A percentile compares a stretch with the other conserved stretches of the same genome.
Evolutionary conservation across 2,329 filamentous ascomycete genomes (phyloP).

Genomic region (Colletotrichum sp.): DNA sequence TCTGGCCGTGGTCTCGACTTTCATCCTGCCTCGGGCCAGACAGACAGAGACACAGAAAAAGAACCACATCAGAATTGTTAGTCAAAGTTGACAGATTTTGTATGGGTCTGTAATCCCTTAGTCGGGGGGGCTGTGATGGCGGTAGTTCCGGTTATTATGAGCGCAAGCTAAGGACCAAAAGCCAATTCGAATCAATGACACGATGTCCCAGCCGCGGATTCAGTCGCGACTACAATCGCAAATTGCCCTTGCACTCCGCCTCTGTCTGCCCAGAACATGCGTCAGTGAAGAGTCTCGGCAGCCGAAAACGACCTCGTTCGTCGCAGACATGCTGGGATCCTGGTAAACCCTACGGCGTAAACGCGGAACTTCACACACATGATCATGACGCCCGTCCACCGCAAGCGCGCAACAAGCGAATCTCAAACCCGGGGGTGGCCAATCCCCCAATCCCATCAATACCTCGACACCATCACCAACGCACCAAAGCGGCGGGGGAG

Average conservation of each 20-base stretch:
- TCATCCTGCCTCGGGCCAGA: background rate
- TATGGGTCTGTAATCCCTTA: background rate
- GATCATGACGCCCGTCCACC: background rate
- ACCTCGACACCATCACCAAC: background rate
- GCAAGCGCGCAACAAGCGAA: background rate
- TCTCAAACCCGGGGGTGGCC: background rate
- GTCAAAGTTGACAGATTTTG: background rate
- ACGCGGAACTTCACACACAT: background rate
- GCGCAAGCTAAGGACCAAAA: background rate
- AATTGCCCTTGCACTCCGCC: background rate
- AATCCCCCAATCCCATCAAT: background rate
- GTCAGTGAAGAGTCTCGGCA: background rate
- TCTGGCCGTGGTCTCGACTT: background rate
- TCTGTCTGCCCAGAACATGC: background rate
- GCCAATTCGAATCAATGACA: background rate
- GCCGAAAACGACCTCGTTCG: background rate
- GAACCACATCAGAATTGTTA: background rate
- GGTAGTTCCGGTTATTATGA: background rate
- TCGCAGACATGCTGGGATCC: background rate
- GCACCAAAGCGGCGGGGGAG: conserved; percentile 1
- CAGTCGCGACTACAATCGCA: background rate
- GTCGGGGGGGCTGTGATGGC: background rate
- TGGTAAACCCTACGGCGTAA: background rate
- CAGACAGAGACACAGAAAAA: background rate
- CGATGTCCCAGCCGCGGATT: background rate